These are phyloP conservation scores for Cutaneotrichosporon sp. DNA, from an alignment of 1,284 basidiomycete species.

Conservation along the genomic window DNA sequence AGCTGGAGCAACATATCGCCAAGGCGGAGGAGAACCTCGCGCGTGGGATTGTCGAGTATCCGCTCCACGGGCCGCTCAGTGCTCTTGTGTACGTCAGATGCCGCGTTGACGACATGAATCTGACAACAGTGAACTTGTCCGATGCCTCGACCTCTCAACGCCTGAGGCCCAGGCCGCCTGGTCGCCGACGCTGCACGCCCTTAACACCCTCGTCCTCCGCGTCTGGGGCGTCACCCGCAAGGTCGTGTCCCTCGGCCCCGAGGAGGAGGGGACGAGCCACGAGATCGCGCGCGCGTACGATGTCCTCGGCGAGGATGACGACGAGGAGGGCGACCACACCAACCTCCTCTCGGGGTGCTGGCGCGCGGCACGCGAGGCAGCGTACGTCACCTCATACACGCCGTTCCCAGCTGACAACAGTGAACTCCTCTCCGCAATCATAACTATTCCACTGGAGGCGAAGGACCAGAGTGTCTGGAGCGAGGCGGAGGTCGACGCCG, in stretches of 20 bases:
- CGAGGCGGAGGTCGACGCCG: constrained; percentile 31
- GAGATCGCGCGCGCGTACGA: constrained; percentile 52
- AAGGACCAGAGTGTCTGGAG: constrained; percentile 36
- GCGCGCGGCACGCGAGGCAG: constrained; percentile 51
- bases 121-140: constrained; percentile 31
- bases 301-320: constrained; percentile 37
- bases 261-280: constrained; percentile 38
- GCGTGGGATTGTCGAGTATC: constrained; percentile 39
- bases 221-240: constrained; percentile 45
- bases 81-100: constrained; percentile 37
- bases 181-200: constrained; percentile 31
- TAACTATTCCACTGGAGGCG: constrained; percentile 27
- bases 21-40: constrained; percentile 38
- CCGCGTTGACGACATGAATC: too few species aligned
- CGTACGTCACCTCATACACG: constrained; percentile 30
- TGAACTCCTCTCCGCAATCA: constrained; percentile 41
- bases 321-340: constrained; percentile 41
- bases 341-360: constrained; percentile 50
- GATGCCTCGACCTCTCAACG: constrained; percentile 25
- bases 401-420: constrained; percentile 26
- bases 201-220: constrained; percentile 32
- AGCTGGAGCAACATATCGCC: constrained; percentile 35
- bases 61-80: constrained; percentile 47
- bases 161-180: constrained; percentile 23
- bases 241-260: constrained; percentile 44